phyloP scores from a whole-genome alignment of 2,329 filamentous ascomycete species.

The Alternaria postmessia region DNA sequence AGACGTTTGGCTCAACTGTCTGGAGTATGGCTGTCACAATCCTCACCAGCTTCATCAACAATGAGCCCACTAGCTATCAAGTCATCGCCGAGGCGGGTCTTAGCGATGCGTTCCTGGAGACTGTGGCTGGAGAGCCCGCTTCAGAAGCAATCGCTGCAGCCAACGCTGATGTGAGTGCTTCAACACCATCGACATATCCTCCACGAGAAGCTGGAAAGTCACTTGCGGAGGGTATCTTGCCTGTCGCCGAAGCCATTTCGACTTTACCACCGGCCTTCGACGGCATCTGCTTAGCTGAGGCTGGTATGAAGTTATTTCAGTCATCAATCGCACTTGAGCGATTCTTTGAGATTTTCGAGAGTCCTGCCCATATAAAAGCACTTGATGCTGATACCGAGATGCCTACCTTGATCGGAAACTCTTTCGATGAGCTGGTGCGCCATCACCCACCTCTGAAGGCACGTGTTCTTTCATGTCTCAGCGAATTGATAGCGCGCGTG shows the following conservation, averaged over 20 bases:
- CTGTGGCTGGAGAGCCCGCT: slow-evolving; percentile 66
- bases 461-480: slow-evolving; percentile 82
- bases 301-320: slow-evolving; percentile 86
- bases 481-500: slow-evolving; percentile 87
- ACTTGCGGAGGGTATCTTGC: slow-evolving; percentile 76
- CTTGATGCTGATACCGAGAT: slow-evolving; percentile 79
- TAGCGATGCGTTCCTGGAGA: slow-evolving; percentile 83
- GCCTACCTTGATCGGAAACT: slow-evolving; percentile 76
- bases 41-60: slow-evolving; percentile 95
- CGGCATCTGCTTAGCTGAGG: slow-evolving; percentile 89
- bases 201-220: slow-evolving; percentile 35
- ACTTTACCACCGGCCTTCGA: slow-evolving; percentile 88
- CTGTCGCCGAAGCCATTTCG: slow-evolving; percentile 87
- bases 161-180: slow-evolving; percentile 22
- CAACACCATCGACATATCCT: slow-evolving; percentile 26
- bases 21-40: slow-evolving; percentile 96
- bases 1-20: slow-evolving; percentile 85
- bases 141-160: slow-evolving; percentile 29
- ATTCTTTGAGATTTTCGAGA: slow-evolving; percentile 97
- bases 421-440: slow-evolving; percentile 92
- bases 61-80: slow-evolving; percentile 96
- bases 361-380: slow-evolving; percentile 83
- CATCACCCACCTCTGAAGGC: slow-evolving; percentile 87
- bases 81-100: slow-evolving; percentile 94
- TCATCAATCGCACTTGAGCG: slow-evolving; percentile 81